Conservation (phyloP, 768 basidiomycete species). For the Terana coerulea region DNA sequence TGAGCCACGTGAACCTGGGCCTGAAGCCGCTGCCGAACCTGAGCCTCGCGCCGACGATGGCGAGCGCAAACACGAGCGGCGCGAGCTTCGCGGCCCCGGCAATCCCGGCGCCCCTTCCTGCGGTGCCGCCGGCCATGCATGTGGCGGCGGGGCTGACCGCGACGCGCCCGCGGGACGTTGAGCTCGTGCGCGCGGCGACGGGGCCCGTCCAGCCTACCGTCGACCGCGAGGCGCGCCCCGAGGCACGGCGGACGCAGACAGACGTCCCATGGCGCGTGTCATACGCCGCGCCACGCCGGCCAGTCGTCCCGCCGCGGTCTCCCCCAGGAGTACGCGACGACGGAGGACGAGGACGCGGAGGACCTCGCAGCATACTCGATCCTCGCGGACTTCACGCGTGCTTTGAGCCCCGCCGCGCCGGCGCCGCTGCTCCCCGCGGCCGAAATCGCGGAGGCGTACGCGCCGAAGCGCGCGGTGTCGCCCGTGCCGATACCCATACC, state of each 20-base stretch:
- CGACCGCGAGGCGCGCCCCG: not conserved
- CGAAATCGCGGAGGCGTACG: not conserved
- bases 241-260: not conserved
- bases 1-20: slow-evolving; percentile 25
- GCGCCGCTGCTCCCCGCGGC: not conserved
- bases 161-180: not conserved
- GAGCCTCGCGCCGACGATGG: slow-evolving; percentile 18
- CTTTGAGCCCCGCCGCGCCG: not conserved
- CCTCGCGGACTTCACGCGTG: slow-evolving; percentile 2
- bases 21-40: slow-evolving; percentile 23
- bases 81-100: slow-evolving; percentile 17
- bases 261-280: not conserved
- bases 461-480: not conserved
- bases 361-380: slow-evolving; percentile 10
- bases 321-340: not conserved
- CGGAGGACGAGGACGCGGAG: slow-evolving; percentile 4
- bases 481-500: not conserved
- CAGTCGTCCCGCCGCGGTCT: not conserved
- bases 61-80: slow-evolving; percentile 21
- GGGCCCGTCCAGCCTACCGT: not conserved
- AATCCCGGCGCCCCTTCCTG: slow-evolving; percentile 1
- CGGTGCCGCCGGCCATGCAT: not conserved
- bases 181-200: not conserved
- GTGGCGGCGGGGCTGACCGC: not conserved
- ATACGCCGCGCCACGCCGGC: not conserved